These are phyloP conservation scores for Camellia lanceoleosa DNA, from an alignment of 148 eudicot species.

Conservation along the genomic window DNA sequence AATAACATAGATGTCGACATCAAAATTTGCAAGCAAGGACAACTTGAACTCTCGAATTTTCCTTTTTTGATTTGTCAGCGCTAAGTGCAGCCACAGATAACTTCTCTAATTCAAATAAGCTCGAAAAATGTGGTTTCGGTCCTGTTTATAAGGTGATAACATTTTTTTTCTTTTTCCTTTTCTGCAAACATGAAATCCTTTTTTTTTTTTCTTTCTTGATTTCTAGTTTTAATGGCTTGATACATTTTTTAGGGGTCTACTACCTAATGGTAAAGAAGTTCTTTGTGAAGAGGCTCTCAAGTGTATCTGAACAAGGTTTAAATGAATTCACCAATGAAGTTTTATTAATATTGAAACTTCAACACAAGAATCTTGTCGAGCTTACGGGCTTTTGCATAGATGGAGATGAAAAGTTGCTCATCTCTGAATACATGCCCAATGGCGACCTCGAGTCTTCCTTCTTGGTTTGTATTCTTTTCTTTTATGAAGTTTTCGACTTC, in stretches of 20 bases:
- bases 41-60: slow-evolving; percentile 5
- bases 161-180: too few relatives aligned
- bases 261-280: slow-evolving; percentile 30
- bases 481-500: neutral
- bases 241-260: slow-evolving; percentile 26
- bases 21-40: slow-evolving; percentile 13
- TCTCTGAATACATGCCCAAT: neutral
- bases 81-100: slow-evolving; percentile 26
- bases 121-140: slow-evolving; percentile 51
- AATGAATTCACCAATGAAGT: slow-evolving; percentile 47
- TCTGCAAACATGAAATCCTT: neutral
- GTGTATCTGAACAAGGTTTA: slow-evolving; percentile 35
- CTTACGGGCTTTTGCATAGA: slow-evolving; percentile 36
- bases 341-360: slow-evolving; percentile 34
- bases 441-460: too few relatives aligned
- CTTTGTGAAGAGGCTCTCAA: slow-evolving; percentile 33
- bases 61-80: slow-evolving; percentile 16
- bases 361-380: slow-evolving; percentile 47
- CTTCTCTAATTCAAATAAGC: slow-evolving; percentile 25
- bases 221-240: too few relatives aligned
- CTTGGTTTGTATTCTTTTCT: too few relatives aligned
- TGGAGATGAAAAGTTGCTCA: too few relatives aligned
- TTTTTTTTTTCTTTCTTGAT: too few relatives aligned
- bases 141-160: slow-evolving; percentile 39
- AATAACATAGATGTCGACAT: neutral